These are phyloP conservation scores for Ascobolus immersus DNA, from an alignment of 495 filamentous ascomycete species.

Conservation along the genomic window DNA sequence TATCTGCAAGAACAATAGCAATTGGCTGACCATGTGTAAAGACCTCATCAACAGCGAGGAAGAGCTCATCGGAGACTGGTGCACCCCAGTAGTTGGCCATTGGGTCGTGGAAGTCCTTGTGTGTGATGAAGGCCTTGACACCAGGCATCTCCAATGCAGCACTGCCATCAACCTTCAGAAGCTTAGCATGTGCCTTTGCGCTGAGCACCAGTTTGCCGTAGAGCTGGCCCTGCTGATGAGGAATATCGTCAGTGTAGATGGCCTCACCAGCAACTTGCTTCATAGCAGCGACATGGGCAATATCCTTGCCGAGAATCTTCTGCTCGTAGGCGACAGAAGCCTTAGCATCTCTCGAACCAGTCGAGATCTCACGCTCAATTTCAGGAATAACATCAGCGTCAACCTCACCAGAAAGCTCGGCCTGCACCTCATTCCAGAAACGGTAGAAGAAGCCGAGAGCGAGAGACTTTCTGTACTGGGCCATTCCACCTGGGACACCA, in stretches of 20 bases:
- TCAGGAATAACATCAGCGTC: conserved; percentile 37
- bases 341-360: conserved; percentile 36
- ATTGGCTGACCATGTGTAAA: conserved; percentile 78
- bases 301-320: conserved; percentile 53
- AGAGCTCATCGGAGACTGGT: conserved; percentile 55
- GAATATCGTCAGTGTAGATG: conserved; percentile 91
- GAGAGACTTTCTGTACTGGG: conserved; percentile 47
- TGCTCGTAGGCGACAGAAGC: conserved; percentile 36
- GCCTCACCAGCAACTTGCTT: conserved; percentile 89
- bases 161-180: conserved; percentile 46
- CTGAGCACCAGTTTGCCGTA: conserved; percentile 73
- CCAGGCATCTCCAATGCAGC: conserved; percentile 57
- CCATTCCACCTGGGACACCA: conserved; percentile 57
- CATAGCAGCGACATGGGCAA: conserved; percentile 67
- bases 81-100: conserved; percentile 79
- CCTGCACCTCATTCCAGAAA: conserved; percentile 40
- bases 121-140: conserved; percentile 54
- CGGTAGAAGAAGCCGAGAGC: conserved; percentile 47
- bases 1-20: conserved; percentile 58
- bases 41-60: conserved; percentile 71
- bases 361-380: conserved; percentile 39
- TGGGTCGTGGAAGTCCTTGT: conserved; percentile 42
- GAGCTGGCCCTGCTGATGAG: conserved; percentile 61
- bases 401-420: conserved; percentile 21
- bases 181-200: conserved; percentile 68